These are phyloP conservation scores for Phytophthora melonis DNA, from an alignment of 352 stramenopile species.

Conservation along the genomic window DNA sequence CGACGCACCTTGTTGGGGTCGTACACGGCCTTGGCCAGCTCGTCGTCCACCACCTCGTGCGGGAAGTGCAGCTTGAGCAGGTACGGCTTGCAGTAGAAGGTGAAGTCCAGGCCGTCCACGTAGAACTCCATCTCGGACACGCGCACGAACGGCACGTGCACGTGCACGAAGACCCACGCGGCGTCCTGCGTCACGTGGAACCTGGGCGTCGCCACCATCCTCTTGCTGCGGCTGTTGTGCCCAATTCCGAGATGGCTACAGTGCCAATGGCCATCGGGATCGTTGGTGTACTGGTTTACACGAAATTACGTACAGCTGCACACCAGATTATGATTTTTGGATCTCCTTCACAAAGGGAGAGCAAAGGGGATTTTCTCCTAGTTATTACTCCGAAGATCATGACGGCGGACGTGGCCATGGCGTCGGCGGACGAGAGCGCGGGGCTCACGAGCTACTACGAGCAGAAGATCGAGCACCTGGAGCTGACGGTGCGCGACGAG, in stretches of 20 bases:
- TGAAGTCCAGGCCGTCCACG: slow-evolving; percentile 91
- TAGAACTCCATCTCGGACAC: slow-evolving; percentile 94
- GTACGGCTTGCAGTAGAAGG: slow-evolving; percentile 98
- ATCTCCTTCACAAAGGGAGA: slow-evolving; percentile 31
- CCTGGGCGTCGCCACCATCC: slow-evolving; percentile 82
- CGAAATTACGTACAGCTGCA: background rate
- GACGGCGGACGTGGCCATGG: slow-evolving; percentile 56
- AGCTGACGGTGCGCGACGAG: slow-evolving; percentile 95
- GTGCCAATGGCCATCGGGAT: background rate
- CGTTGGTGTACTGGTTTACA: background rate
- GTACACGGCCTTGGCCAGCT: slow-evolving; percentile 91
- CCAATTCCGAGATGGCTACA: slow-evolving; percentile 45
- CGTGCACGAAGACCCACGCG: slow-evolving; percentile 86
- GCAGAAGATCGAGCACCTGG: slow-evolving; percentile 96
- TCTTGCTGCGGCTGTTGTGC: slow-evolving; percentile 36
- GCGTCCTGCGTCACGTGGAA: slow-evolving; percentile 89
- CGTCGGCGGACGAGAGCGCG: slow-evolving; percentile 40
- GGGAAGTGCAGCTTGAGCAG: slow-evolving; percentile 97
- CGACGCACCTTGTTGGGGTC: slow-evolving; percentile 84
- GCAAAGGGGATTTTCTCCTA: slow-evolving; percentile 8
- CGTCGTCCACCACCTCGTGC: slow-evolving; percentile 89
- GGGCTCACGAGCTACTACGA: slow-evolving; percentile 94
- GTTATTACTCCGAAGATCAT: slow-evolving; percentile 10
- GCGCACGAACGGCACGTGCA: slow-evolving; percentile 91
- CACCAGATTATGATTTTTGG: slow-evolving; percentile 20